Evolutionary conservation across 805 yeast species (phyloP), one percentile per base, ranked within the genome.

Genomic region (Metschnikowia borealis): DNA sequence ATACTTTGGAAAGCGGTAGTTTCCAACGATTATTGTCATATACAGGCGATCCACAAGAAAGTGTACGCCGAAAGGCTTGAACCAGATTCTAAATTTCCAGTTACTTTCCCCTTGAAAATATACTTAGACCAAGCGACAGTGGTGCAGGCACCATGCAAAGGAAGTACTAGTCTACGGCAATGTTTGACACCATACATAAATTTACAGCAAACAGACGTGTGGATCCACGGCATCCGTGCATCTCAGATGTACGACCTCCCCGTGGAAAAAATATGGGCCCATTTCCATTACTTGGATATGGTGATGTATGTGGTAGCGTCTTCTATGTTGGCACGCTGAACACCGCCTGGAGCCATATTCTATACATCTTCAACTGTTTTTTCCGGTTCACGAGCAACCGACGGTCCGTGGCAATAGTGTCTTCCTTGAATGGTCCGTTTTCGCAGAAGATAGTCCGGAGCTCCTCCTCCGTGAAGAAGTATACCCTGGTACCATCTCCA

Each of bases 401-500:
- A 65, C 97, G 80, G 70, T 94, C 99, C 1, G 96, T 87, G 1
- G 88, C 98, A 38, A 94, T 85, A 64, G 79, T 85, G 37, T 74
- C 79, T 55, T 87, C 92, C n/a, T 62, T 66, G 61, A 92, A 89
- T 17, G 74, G 74, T 5, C 76, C 73, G 26, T 68, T 62, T 6
- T 46, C 47, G 44, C 70, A 62, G 65, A 92, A 94, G 3, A 92
- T 87, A 41, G 78, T 72, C 54, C 87, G 75, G 51, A 92, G 68
- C 69, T 94, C 97, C 52, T 92, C 96, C 64, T 92, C 98, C 2
- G 96, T 89, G 73, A 94, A 94, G 71, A 94, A 94, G 66, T 94
- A 94, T 11, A 94, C 99, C 59, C 99, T 77, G 0, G 99, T 94
- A 44, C 99, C 99, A 65, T 94, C 99, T 36, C 99, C 99, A 62